Conservation (phyloP, 2,329 filamentous ascomycete genomes). For the Claviceps sp. region DNA sequence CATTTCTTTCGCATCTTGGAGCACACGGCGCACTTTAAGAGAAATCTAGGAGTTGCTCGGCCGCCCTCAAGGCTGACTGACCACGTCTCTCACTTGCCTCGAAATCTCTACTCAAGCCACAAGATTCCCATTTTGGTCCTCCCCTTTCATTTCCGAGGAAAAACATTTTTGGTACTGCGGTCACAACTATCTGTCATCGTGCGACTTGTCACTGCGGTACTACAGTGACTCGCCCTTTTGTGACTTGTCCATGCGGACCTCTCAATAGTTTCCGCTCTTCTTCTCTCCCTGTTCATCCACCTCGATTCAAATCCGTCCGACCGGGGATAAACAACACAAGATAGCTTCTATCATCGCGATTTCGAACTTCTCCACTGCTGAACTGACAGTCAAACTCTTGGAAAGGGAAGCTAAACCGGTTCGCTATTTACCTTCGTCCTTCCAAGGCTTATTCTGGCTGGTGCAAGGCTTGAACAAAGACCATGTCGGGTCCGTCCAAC, state of each 20-base stretch:
- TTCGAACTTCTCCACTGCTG: not conserved
- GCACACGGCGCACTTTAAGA: no score
- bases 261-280: not conserved
- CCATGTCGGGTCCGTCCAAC: constrained; percentile 6
- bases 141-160: no score
- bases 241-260: not conserved
- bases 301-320: not conserved
- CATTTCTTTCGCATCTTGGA: no score
- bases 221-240: not conserved
- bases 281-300: not conserved
- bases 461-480: not conserved
- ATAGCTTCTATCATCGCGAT: not conserved
- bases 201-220: not conserved
- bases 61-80: not conserved
- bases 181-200: not conserved
- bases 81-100: not conserved
- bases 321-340: not conserved
- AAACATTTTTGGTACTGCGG: not conserved
- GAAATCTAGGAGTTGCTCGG: no score
- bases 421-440: not conserved
- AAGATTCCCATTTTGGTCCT: no score
- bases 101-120: constrained; percentile 1
- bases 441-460: not conserved
- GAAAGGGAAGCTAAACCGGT: not conserved
- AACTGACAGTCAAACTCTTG: not conserved